Evolutionary conservation across 495 filamentous ascomycete species (phyloP).

Genomic region (Aspergillus incahuasiensis): DNA sequence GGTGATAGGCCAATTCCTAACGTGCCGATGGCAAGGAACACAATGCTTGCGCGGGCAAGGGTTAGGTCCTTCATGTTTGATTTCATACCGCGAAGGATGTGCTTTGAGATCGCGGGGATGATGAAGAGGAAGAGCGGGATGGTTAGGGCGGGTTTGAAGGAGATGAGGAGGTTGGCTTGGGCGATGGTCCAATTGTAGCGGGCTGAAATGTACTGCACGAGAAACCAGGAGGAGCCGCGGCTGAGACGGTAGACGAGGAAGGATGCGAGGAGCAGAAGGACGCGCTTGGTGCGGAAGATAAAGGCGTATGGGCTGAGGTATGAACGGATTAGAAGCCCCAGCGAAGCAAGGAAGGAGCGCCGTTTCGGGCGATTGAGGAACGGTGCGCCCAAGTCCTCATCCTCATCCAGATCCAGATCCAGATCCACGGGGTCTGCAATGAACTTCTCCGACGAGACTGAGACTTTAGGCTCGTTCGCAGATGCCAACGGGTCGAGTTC

Average conservation of each 20-base stretch:
- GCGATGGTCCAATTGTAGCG: slow-evolving; percentile 53
- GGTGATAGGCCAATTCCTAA: slow-evolving; percentile 46
- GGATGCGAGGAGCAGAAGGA: slow-evolving; percentile 43
- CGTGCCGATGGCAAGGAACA: slow-evolving; percentile 41
- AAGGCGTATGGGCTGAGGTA: slow-evolving; percentile 40
- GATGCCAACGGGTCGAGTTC: slow-evolving; percentile 32
- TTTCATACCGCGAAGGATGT: slow-evolving; percentile 33
- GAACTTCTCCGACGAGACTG: slow-evolving; percentile 15
- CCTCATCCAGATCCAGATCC: slow-evolving; percentile 16
- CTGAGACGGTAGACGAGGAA: slow-evolving; percentile 52
- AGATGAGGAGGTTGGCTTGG: slow-evolving; percentile 50
- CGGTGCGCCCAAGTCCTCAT: slow-evolving; percentile 17
- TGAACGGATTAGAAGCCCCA: slow-evolving; percentile 18
- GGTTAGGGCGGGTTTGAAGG: slow-evolving; percentile 45
- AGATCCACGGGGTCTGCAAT: slow-evolving; percentile 2
- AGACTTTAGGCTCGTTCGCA: slow-evolving; percentile 13
- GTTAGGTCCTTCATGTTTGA: slow-evolving; percentile 48
- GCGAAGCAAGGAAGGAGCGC: slow-evolving; percentile 17
- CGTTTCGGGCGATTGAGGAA: slow-evolving; percentile 1
- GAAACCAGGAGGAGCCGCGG: slow-evolving; percentile 46
- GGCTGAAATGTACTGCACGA: slow-evolving; percentile 55
- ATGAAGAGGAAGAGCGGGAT: slow-evolving; percentile 48
- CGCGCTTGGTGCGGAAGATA: slow-evolving; percentile 38
- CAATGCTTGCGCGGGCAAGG: slow-evolving; percentile 45
- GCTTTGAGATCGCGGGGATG: slow-evolving; percentile 39